phyloP scores from a whole-genome alignment of 2,329 filamentous ascomycete species.

The Simplicillium aogashimaense region DNA sequence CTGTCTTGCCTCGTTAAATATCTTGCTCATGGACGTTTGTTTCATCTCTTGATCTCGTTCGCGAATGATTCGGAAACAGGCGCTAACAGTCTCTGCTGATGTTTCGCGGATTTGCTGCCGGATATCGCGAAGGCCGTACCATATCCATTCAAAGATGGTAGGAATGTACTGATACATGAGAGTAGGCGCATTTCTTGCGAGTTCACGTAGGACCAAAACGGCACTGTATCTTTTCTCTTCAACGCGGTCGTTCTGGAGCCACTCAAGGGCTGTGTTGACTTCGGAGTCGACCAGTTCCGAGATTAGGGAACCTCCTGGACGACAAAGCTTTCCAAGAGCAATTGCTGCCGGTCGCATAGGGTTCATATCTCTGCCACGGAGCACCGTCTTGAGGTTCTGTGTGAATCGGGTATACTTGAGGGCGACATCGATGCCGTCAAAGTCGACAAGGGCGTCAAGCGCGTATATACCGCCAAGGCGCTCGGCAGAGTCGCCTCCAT shows the following conservation, averaged over 20 bases:
- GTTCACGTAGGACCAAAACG: conserved; percentile 79
- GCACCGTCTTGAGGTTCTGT: conserved; percentile 75
- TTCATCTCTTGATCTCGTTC: conserved; percentile 86
- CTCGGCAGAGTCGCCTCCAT: conserved; percentile 78
- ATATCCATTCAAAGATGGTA: conserved; percentile 93
- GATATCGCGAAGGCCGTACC: conserved; percentile 83
- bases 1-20: conserved; percentile 74
- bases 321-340: conserved; percentile 81
- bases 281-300: conserved; percentile 95
- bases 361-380: conserved; percentile 82
- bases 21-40: conserved; percentile 78
- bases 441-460: conserved; percentile 87
- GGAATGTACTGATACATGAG: conserved; percentile 92
- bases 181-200: conserved; percentile 87
- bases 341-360: conserved; percentile 86
- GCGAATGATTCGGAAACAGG: conserved; percentile 91
- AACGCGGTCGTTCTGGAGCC: conserved; percentile 88
- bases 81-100: conserved; percentile 84
- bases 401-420: conserved; percentile 93
- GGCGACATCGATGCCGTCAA: conserved; percentile 87
- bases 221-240: conserved; percentile 91
- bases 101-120: conserved; percentile 88
- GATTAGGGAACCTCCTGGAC: conserved; percentile 85
- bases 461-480: conserved; percentile 87
- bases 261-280: conserved; percentile 91